A percentile compares a stretch with the other conserved stretches of the same genome.
Conservation (phyloP, 2,329 filamentous ascomycete genomes). For the Allantophomopsis cytisporea region DNA sequence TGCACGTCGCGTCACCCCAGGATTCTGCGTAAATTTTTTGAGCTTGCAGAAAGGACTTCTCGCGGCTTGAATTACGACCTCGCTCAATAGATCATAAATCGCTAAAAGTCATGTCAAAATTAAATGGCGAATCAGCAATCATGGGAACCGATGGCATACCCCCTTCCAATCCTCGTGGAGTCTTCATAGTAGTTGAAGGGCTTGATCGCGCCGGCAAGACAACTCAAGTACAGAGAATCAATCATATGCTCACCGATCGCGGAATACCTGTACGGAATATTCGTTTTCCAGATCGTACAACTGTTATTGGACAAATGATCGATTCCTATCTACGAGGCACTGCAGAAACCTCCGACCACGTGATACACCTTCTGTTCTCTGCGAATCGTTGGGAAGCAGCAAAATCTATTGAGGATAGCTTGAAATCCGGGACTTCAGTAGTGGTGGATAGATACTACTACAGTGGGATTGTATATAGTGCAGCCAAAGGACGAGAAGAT, state of each 20-base stretch:
- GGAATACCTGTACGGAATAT: conserved; percentile 41
- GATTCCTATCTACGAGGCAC: conserved; percentile 48
- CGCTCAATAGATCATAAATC: too few species aligned
- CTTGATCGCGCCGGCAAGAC: conserved; percentile 62
- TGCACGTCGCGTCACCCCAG: too few species aligned
- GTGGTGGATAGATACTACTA: conserved; percentile 92
- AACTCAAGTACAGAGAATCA: conserved; percentile 50
- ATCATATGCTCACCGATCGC: conserved; percentile 31
- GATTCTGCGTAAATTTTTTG: too few species aligned
- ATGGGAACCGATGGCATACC: too few species aligned
- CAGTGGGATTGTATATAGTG: conserved; percentile 84
- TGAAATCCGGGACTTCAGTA: conserved; percentile 58
- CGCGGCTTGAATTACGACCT: too few species aligned
- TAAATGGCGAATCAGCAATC: too few species aligned
- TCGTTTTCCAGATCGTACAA: conserved; percentile 60
- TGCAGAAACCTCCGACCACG: conserved; percentile 51
- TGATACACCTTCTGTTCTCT: conserved; percentile 60
- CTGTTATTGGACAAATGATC: conserved; percentile 56
- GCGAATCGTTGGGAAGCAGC: conserved; percentile 56
- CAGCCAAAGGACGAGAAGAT: conserved; percentile 64
- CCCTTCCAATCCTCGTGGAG: conserved; percentile 27
- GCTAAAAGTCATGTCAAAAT: too few species aligned
- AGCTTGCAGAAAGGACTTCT: too few species aligned
- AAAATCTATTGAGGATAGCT: conserved; percentile 33
- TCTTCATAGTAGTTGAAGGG: conserved; percentile 58